Evolutionary conservation across 1,284 basidiomycete species (phyloP).

Genomic region (Phellinidium pouzarii): DNA sequence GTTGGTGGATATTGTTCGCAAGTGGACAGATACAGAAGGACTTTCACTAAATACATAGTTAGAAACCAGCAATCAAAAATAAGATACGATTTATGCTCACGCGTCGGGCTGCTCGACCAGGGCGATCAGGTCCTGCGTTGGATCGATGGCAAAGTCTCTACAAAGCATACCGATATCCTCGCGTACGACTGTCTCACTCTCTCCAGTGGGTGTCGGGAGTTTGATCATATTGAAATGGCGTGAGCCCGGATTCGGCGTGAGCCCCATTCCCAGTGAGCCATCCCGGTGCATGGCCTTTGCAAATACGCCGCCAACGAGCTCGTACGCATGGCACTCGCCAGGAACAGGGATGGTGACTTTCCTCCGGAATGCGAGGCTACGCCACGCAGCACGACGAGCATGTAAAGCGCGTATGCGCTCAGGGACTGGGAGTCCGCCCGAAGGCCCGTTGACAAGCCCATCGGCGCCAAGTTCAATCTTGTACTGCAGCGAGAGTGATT

Average conservation of each 20-base stretch:
- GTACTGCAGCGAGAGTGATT: slow-evolving; percentile 40
- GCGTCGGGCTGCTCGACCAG: slow-evolving; percentile 32
- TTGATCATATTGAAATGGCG: slow-evolving; percentile 32
- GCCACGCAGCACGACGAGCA: slow-evolving; percentile 37
- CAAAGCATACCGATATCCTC: slow-evolving; percentile 37
- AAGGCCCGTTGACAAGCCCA: slow-evolving; percentile 34
- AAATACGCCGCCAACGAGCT: slow-evolving; percentile 51
- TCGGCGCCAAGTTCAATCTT: slow-evolving; percentile 42
- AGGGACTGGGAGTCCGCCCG: slow-evolving; percentile 14
- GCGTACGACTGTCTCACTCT: slow-evolving; percentile 24
- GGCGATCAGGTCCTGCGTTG: slow-evolving; percentile 51
- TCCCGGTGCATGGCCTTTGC: slow-evolving; percentile 33
- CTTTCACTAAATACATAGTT: slow-evolving; percentile 20
- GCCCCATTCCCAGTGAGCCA: slow-evolving; percentile 3
- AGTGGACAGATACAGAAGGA: slow-evolving; percentile 24
- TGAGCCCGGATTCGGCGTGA: slow-evolving; percentile 20
- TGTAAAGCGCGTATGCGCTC: slow-evolving; percentile 36
- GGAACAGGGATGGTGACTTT: slow-evolving; percentile 29
- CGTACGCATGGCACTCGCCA: slow-evolving; percentile 45
- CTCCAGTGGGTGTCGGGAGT: slow-evolving; percentile 31
- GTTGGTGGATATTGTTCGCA: slow-evolving; percentile 40
- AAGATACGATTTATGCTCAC: slow-evolving; percentile 6
- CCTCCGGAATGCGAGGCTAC: slow-evolving; percentile 31
- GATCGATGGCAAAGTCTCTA: slow-evolving; percentile 59
- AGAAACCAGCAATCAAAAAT: slow-evolving; percentile 18